Percentiles rank a stretch among this genome's conserved stretches.
phyloP scores from a whole-genome alignment of 148 eudicot genomes.

The Amaranthus palmeri region DNA sequence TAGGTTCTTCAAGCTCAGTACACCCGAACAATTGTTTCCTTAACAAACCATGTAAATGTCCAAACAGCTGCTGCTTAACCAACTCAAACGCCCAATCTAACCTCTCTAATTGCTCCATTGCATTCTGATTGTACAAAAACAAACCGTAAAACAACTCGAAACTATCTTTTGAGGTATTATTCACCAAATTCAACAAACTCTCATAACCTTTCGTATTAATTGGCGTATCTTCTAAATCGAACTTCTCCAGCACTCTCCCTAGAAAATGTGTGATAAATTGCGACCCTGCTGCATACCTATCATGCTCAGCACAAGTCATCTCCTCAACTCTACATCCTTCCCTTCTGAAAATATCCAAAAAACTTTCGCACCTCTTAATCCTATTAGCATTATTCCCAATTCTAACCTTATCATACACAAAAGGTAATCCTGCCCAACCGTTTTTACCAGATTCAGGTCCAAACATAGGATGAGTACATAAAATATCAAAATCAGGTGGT shows the following conservation, averaged over 20 bases:
- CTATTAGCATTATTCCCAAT: constrained; percentile 50
- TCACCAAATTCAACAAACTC: constrained; percentile 81
- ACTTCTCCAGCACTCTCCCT: constrained; percentile 69
- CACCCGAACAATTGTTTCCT: constrained; percentile 66
- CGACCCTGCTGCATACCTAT: constrained; percentile 63
- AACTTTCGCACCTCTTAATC: constrained; percentile 51
- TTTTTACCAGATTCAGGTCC: constrained; percentile 84
- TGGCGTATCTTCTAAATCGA: constrained; percentile 56
- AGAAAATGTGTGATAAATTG: constrained; percentile 84
- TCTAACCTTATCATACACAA: constrained; percentile 79
- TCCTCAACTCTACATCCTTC: constrained; percentile 83
- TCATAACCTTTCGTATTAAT: constrained; percentile 85
- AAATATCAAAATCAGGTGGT: constrained; percentile 63
- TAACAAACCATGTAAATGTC: constrained; percentile 61
- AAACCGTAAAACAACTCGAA: constrained; percentile 86
- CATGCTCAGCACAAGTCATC: constrained; percentile 86
- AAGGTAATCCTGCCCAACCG: constrained; percentile 55
- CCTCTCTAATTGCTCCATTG: constrained; percentile 72
- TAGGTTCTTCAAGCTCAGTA: constrained; percentile 27
- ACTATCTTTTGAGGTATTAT: constrained; percentile 75
- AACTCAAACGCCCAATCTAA: constrained; percentile 73
- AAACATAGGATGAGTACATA: constrained; percentile 96
- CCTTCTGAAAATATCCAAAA: constrained; percentile 56
- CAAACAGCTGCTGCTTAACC: constrained; percentile 78
- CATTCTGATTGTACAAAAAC: constrained; percentile 82